Evolutionary conservation across 768 basidiomycete genomes (phyloP).

Genomic region (Erythrobasidium yunnanense): DNA sequence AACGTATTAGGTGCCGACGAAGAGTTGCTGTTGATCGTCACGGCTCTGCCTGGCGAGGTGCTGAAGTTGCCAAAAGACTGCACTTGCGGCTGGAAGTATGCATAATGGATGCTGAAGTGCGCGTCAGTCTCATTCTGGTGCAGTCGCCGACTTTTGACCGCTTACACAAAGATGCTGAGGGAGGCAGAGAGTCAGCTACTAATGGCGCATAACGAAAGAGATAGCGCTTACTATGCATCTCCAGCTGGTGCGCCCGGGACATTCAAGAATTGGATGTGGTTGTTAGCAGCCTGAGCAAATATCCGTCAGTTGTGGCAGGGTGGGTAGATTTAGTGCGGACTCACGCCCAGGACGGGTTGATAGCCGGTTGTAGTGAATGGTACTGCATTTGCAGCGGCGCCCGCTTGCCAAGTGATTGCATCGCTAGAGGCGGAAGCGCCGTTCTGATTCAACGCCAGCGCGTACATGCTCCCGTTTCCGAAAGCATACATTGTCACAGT

Average conservation of each 20-base stretch:
- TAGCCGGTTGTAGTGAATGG: neutral
- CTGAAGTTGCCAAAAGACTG: conserved; percentile 9
- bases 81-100: conserved; percentile 9
- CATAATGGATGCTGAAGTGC: conserved; percentile 15
- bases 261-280: conserved; percentile 22
- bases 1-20: conserved; percentile 8
- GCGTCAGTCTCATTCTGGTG: neutral
- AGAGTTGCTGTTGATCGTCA: conserved; percentile 22
- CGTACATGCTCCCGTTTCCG: conserved; percentile 2
- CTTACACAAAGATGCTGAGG: conserved; percentile 2
- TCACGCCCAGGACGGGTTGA: conserved; percentile 20
- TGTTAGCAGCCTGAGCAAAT: conserved; percentile 19
- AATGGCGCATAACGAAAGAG: neutral
- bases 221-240: neutral
- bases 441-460: neutral
- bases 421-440: neutral
- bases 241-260: neutral
- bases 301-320: neutral
- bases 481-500: conserved; percentile 11
- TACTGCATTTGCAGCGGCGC: neutral
- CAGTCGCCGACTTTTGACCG: neutral
- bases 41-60: neutral
- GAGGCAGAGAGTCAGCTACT: neutral
- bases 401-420: conserved; percentile 2
- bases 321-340: neutral